These are phyloP conservation scores for Penicillium sclerotiorum DNA, from an alignment of 2,329 filamentous ascomycete species.

Conservation along the genomic window DNA sequence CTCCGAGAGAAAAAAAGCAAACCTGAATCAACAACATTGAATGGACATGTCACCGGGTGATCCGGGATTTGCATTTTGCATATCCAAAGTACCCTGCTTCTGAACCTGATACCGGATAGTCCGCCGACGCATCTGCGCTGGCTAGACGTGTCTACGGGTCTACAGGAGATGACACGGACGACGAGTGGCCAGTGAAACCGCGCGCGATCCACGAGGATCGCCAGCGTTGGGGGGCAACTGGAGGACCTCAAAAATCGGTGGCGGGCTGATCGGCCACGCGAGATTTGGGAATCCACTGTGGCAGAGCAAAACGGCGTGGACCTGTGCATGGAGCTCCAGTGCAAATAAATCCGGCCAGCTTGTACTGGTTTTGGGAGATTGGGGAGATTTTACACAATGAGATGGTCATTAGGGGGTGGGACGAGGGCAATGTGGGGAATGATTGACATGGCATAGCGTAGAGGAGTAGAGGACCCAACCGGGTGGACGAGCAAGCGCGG, in stretches of 20 bases:
- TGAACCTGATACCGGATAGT: too few relatives aligned
- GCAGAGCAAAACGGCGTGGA: slow-evolving; percentile 1
- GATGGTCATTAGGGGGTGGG: slow-evolving; percentile 9
- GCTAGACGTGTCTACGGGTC: too few relatives aligned
- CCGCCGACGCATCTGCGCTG: too few relatives aligned
- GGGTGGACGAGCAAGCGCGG: slow-evolving; percentile 1
- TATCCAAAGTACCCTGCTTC: too few relatives aligned
- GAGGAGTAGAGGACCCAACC: neutral
- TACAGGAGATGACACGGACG: too few relatives aligned
- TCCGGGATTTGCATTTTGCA: neutral
- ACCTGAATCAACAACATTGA: neutral
- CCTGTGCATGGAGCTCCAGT: slow-evolving; percentile 13
- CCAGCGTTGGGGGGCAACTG: neutral
- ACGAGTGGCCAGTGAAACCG: too few relatives aligned
- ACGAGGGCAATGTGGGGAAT: slow-evolving; percentile 12
- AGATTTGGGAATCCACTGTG: slow-evolving; percentile 9
- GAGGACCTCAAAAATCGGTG: slow-evolving; percentile 4
- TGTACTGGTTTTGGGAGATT: neutral
- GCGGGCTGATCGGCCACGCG: slow-evolving; percentile 8
- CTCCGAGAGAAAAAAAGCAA: too few relatives aligned
- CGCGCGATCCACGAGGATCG: neutral
- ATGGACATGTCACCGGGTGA: neutral
- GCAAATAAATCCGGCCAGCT: slow-evolving; percentile 17
- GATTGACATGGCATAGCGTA: slow-evolving; percentile 12
- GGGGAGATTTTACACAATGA: neutral